A percentile compares a stretch with the other conserved stretches of the same genome.
Evolutionary conservation across 2,329 filamentous ascomycete species (phyloP).

Genomic region (Nemania serpens): DNA sequence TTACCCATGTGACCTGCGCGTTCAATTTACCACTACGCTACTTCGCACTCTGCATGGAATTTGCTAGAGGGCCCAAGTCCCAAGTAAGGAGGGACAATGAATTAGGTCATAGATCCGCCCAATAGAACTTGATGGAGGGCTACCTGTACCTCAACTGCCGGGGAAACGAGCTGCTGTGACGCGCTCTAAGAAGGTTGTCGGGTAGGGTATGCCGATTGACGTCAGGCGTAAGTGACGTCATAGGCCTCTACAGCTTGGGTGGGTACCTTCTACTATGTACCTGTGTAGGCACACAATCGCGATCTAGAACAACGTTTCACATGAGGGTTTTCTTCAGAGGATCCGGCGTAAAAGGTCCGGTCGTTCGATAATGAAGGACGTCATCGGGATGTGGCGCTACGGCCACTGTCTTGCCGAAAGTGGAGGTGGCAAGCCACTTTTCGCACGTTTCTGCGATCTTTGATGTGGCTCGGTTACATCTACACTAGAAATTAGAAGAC

Average conservation of each 20-base stretch:
- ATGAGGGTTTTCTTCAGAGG: too few relatives aligned
- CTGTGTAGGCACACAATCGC: not conserved
- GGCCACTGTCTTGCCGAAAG: conserved; percentile 6
- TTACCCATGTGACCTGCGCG: too few relatives aligned
- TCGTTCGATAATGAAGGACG: too few relatives aligned
- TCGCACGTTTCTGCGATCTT: not conserved
- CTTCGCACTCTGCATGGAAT: not conserved
- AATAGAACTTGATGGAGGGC: not conserved
- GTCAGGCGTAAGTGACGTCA: conserved; percentile 22
- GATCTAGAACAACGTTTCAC: conserved; percentile 10
- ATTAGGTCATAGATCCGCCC: not conserved
- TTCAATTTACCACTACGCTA: too few relatives aligned
- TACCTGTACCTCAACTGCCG: not conserved
- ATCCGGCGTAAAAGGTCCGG: conserved; percentile 14
- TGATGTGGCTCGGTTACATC: not conserved
- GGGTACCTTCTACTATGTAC: not conserved
- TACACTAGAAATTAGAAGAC: too few relatives aligned
- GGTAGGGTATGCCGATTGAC: conserved; percentile 4
- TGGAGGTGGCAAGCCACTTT: conserved; percentile 22
- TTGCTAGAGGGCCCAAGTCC: not conserved
- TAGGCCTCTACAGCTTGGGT: too few relatives aligned
- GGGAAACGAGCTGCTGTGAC: conserved; percentile 13
- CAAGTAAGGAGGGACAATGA: not conserved
- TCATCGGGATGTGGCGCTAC: not conserved
- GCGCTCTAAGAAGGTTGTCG: conserved; percentile 1